These are phyloP conservation scores for Epithemia pelagica DNA, from an alignment of 108 stramenopile species.

Conservation along the genomic window DNA sequence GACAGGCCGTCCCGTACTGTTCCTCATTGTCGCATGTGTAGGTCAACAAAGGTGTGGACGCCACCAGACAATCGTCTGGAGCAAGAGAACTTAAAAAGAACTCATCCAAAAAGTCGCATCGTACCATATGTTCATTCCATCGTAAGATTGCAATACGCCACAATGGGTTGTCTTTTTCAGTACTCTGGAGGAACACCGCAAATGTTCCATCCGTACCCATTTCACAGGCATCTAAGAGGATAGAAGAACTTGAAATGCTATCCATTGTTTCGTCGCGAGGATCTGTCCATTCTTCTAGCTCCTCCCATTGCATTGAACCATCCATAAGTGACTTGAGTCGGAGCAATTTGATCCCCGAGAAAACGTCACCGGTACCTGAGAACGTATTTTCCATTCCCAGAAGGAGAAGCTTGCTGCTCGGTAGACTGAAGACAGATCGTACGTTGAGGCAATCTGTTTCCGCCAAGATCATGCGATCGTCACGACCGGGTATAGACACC, in stretches of 20 bases:
- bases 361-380: neutral
- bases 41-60: neutral
- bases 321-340: constrained; percentile 1
- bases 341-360: constrained; percentile 15
- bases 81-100: neutral
- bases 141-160: neutral
- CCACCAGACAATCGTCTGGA: neutral
- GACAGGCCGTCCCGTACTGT: neutral
- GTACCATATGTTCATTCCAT: neutral
- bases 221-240: neutral
- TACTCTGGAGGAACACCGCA: neutral
- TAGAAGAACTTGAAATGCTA: neutral
- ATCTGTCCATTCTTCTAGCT: neutral
- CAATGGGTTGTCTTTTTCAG: neutral
- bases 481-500: constrained; percentile 59
- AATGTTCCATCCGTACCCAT: constrained; percentile 1
- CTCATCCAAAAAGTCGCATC: neutral
- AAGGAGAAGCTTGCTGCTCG: constrained; percentile 42
- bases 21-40: neutral
- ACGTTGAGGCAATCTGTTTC: constrained; percentile 64
- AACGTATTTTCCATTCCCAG: constrained; percentile 32
- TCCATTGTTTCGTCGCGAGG: neutral
- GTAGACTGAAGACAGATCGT: constrained; percentile 48
- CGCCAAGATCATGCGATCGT: constrained; percentile 58
- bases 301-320: neutral